Evolutionary conservation across 2,329 filamentous ascomycete genomes (phyloP).

Genomic region (Teratosphaeria nubilosa): DNA sequence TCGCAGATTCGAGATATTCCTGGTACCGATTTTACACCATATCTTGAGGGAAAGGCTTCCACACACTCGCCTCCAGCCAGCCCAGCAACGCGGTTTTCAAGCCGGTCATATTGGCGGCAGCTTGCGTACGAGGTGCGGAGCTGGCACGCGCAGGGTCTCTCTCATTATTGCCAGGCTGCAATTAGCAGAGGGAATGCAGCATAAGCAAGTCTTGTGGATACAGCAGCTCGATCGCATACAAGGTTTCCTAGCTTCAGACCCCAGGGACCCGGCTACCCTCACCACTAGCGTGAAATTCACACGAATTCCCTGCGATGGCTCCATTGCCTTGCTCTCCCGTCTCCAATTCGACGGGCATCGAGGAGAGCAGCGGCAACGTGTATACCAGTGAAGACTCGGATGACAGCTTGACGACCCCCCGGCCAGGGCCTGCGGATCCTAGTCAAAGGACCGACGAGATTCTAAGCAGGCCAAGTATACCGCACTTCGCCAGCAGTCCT

Average conservation of each 20-base stretch:
- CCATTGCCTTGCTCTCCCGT: conserved; percentile 24
- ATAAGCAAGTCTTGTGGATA: background rate
- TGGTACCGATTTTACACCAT: background rate
- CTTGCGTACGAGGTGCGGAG: background rate
- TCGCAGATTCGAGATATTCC: background rate
- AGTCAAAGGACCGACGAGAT: conserved; percentile 16
- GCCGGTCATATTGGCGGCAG: background rate
- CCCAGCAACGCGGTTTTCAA: background rate
- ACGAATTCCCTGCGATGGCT: conserved; percentile 1
- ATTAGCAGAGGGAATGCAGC: background rate
- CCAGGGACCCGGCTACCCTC: background rate
- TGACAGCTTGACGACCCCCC: conserved; percentile 23
- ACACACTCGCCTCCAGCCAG: background rate
- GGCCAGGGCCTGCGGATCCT: conserved; percentile 23
- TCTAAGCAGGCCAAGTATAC: conserved; percentile 18
- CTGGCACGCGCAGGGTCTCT: background rate
- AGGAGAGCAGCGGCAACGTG: conserved; percentile 2
- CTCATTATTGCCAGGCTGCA: background rate
- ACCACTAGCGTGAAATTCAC: background rate
- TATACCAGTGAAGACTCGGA: conserved; percentile 19
- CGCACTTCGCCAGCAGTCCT: background rate
- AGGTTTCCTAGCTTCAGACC: background rate
- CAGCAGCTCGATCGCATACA: background rate
- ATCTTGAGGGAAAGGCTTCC: background rate
- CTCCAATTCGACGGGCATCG: conserved; percentile 21